These are phyloP conservation scores for Haplosporangium sp. DNA, from an alignment of 371 early-diverging fungal genomes.

Conservation along the genomic window DNA sequence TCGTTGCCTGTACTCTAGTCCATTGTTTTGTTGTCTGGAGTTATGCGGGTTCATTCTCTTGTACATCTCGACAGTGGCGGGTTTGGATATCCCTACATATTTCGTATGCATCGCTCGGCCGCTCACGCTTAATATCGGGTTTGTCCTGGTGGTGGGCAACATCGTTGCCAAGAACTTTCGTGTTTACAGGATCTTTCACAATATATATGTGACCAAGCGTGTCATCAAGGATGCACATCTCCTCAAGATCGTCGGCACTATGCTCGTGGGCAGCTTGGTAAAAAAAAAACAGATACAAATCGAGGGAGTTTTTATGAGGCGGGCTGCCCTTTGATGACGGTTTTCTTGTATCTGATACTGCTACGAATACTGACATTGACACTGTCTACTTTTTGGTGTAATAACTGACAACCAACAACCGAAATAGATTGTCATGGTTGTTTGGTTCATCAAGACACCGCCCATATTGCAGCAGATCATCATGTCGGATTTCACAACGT, in stretches of 20 bases:
- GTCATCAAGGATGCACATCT: conserved; percentile 68
- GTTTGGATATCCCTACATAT: conserved; percentile 63
- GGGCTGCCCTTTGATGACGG: neutral
- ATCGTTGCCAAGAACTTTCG: conserved; percentile 74
- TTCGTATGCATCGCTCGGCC: conserved; percentile 62
- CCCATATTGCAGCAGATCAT: conserved; percentile 56
- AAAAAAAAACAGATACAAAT: neutral
- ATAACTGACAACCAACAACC: no score
- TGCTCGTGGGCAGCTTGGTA: conserved; percentile 65
- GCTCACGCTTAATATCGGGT: conserved; percentile 63
- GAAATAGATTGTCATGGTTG: conserved; percentile 57
- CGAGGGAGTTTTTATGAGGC: neutral
- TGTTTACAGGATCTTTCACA: conserved; percentile 70
- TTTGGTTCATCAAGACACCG: conserved; percentile 56
- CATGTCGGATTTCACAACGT: conserved; percentile 57
- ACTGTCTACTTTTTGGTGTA: neutral
- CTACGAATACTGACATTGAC: neutral
- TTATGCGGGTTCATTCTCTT: conserved; percentile 66
- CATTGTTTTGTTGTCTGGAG: conserved; percentile 69
- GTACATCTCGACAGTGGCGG: conserved; percentile 61
- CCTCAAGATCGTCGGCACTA: conserved; percentile 60
- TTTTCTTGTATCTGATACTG: no score
- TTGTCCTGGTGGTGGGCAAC: conserved; percentile 67
- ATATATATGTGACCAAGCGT: conserved; percentile 68
- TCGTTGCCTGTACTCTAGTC: conserved; percentile 39